Conservation (phyloP, 2,329 filamentous ascomycete species). For the Xylariales sp. region DNA sequence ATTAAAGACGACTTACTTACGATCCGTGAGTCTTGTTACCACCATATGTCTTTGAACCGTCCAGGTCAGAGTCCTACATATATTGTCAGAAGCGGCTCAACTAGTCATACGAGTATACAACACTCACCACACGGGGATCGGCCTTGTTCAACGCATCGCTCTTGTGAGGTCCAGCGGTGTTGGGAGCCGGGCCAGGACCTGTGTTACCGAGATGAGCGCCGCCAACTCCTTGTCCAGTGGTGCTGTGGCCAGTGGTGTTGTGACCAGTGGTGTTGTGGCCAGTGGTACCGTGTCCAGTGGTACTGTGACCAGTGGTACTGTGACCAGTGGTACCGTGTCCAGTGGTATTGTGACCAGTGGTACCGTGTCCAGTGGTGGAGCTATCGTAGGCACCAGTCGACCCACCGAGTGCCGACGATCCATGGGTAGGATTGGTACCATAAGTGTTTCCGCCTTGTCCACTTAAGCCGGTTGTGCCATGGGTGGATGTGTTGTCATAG, state of each 20-base stretch:
- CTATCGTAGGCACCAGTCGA: no score
- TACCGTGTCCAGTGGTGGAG: no score
- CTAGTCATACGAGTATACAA: no score
- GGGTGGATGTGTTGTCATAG: constrained; percentile 22
- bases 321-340: no score
- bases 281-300: constrained; percentile 22
- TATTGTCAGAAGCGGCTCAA: no score
- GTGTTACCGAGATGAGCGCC: constrained; percentile 7
- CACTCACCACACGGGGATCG: constrained; percentile 50
- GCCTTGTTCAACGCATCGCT: constrained; percentile 49
- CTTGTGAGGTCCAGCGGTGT: constrained; percentile 49
- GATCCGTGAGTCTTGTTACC: constrained; percentile 46
- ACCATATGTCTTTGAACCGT: constrained; percentile 50
- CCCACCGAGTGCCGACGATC: no score
- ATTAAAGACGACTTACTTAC: constrained; percentile 18
- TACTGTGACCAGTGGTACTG: constrained; percentile 28
- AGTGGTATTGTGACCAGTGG: no score
- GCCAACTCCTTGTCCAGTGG: constrained; percentile 8
- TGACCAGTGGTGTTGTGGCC: constrained; percentile 24
- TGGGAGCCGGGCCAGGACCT: constrained; percentile 33
- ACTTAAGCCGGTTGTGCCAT: no score
- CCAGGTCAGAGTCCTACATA: constrained; percentile 52
- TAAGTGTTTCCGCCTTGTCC: no score
- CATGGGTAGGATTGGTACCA: no score
- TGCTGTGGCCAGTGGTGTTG: constrained; percentile 18